phyloP scores from a whole-genome alignment of 176 grass and related monocot genomes.

The Cymbopogon citratus region DNA sequence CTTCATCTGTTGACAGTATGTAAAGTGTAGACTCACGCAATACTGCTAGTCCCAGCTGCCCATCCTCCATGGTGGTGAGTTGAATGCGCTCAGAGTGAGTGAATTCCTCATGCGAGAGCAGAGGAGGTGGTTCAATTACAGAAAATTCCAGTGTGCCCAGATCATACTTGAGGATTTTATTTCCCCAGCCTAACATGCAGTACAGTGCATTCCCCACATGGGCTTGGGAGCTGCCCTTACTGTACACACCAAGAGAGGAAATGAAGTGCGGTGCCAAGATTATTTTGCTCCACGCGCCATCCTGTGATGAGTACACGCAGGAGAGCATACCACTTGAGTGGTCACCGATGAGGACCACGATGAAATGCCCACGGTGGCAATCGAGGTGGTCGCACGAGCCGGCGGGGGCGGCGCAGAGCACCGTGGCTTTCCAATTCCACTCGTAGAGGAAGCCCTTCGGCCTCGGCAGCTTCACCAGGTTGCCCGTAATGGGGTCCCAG shows the following conservation, averaged over 20 bases:
- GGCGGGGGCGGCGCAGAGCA: too few species aligned
- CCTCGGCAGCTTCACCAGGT: background rate
- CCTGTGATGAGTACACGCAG: too few species aligned
- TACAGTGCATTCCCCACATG: background rate
- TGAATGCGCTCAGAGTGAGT: too few species aligned
- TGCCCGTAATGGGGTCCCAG: background rate
- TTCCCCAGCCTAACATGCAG: background rate
- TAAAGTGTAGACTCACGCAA: background rate
- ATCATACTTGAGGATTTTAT: background rate
- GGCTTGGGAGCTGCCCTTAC: too few species aligned
- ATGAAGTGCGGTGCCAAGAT: too few species aligned
- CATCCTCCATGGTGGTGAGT: background rate
- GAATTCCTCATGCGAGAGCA: background rate
- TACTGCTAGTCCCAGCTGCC: background rate
- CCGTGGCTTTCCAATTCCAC: background rate
- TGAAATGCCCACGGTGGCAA: too few species aligned
- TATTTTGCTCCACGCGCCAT: too few species aligned
- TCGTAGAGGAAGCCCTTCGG: background rate
- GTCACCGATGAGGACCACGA: too few species aligned
- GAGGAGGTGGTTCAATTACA: background rate
- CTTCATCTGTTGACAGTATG: background rate
- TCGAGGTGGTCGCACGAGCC: too few species aligned
- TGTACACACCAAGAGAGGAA: too few species aligned
- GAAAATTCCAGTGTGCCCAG: background rate
- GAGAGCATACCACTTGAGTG: too few species aligned